Base-by-base conservation (phyloP, 108 stramenopile genomes). In the Heterococcus sp. region DNA sequence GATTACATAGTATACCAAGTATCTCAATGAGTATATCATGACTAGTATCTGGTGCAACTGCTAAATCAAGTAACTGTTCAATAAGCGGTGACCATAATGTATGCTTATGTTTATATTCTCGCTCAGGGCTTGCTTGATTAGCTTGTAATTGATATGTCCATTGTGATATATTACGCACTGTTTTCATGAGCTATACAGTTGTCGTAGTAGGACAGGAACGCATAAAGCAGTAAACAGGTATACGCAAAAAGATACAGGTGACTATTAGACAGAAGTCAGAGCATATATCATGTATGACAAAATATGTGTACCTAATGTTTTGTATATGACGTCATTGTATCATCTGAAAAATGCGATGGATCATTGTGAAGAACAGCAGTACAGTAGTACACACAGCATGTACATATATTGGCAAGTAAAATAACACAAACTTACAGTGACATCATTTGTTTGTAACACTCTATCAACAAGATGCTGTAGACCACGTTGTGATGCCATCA, bases 141-240 rank as follows among this genome's bases (percentile, higher is more conserved):
- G 78, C 86, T 32, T 90, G 90, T 1, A 66, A 8, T 5, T 74
- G 36, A 64, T 82, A 85, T 0, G 90, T 87, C 88, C 89, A 90
- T 66, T 46, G 66, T 0, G 89, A 73, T 30, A 90, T 81, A 78
- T 90, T 90, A 58, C 89, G 82, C 26, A 87, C 66, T 32, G 88
- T 79, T 74, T 90, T 85, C 68, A 78, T 40, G 32, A 88, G 75
- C 3, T 83, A 71, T 32, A 72, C 8, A 5, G n/a, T n/a, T n/a
- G n/a, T n/a, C n/a, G n/a, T n/a, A n/a, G n/a, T n/a, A n/a, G n/a
- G n/a, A n/a, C n/a, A n/a, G n/a, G n/a, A n/a, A n/a, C n/a, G n/a
- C n/a, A n/a, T n/a, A n/a, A n/a, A n/a, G n/a, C n/a, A n/a, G n/a
- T n/a, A n/a, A n/a, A n/a, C n/a, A n/a, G n/a, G n/a, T n/a, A n/a